phyloP scores from a whole-genome alignment of 106 monocot species.

The Xerophyta viscosa region DNA sequence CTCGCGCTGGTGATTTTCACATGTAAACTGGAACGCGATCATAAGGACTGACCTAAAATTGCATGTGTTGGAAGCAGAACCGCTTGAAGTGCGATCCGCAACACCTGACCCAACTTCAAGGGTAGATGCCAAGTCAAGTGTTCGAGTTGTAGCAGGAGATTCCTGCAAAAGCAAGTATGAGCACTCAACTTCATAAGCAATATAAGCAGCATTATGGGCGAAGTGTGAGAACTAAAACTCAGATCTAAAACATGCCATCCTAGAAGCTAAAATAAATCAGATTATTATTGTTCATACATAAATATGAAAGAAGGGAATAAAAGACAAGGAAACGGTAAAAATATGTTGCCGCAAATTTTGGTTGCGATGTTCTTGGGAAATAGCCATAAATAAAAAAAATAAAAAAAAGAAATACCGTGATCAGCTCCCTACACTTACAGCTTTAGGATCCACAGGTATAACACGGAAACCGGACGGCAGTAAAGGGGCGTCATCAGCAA shows the following conservation, averaged over 20 bases:
- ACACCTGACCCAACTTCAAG: slow-evolving; percentile 58
- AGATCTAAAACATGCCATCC: too few species aligned
- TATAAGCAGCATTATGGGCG: too few species aligned
- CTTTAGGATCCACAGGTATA: slow-evolving; percentile 74
- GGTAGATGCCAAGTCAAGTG: slow-evolving; percentile 81
- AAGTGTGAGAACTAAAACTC: too few species aligned
- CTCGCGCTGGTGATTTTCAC: slow-evolving; percentile 66
- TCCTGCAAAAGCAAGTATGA: slow-evolving; percentile 65
- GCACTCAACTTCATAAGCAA: too few species aligned
- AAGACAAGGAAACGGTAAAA: too few species aligned
- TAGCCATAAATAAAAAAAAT: too few species aligned
- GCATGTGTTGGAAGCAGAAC: slow-evolving; percentile 14
- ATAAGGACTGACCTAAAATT: slow-evolving; percentile 77
- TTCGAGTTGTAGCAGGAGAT: slow-evolving; percentile 34
- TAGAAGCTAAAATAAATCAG: too few species aligned
- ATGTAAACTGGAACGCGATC: slow-evolving; percentile 93
- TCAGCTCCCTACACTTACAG: slow-evolving; percentile 21
- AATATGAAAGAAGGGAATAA: not conserved
- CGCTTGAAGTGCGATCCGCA: slow-evolving; percentile 16
- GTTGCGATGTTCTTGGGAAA: too few species aligned
- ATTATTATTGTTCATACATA: not conserved
- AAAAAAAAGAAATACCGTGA: too few species aligned
- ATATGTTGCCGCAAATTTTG: not conserved
- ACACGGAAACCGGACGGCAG: slow-evolving; percentile 93
- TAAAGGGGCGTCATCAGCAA: slow-evolving; percentile 75